Evolutionary conservation across 106 monocot species (phyloP).

Genomic region (Posidonia australis): DNA sequence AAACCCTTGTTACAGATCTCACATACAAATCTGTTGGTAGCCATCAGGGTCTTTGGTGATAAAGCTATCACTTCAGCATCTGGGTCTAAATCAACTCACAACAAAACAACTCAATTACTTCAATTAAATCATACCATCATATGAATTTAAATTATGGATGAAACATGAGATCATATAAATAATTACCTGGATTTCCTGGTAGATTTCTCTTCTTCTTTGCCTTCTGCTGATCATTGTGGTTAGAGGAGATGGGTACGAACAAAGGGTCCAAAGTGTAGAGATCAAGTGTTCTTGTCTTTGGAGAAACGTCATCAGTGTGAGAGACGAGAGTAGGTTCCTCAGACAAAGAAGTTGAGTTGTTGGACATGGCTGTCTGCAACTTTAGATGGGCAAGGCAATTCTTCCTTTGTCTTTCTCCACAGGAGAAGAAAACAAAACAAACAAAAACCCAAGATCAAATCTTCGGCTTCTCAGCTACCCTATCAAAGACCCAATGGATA

Average conservation of each 20-base stretch:
- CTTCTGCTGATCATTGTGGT: constrained; percentile 3
- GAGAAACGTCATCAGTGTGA: neutral
- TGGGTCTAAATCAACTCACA: constrained; percentile 6
- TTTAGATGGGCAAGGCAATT: neutral
- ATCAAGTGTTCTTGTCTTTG: neutral
- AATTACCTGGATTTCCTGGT: constrained; percentile 13
- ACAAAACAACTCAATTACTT: too few species aligned
- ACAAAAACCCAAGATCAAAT: neutral
- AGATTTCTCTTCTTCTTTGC: constrained; percentile 8
- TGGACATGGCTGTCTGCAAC: constrained; percentile 9
- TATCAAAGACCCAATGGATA: neutral
- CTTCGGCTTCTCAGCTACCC: neutral
- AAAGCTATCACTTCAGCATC: constrained; percentile 12
- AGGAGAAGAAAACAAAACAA: constrained; percentile 1
- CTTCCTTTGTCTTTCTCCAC: neutral
- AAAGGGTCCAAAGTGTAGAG: neutral
- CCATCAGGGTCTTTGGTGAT: constrained; percentile 13
- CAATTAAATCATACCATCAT: neutral
- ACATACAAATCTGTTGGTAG: constrained; percentile 9
- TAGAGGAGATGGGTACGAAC: neutral
- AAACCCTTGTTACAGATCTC: constrained; percentile 14
- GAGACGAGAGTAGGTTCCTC: constrained; percentile 3
- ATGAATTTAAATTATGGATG: too few species aligned
- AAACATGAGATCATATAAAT: too few species aligned
- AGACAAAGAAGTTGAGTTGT: neutral